Evolutionary conservation across 345 rosid species (phyloP), one percentile per base, ranked within the genome.

Genomic region (Hirschfeldia incana): DNA sequence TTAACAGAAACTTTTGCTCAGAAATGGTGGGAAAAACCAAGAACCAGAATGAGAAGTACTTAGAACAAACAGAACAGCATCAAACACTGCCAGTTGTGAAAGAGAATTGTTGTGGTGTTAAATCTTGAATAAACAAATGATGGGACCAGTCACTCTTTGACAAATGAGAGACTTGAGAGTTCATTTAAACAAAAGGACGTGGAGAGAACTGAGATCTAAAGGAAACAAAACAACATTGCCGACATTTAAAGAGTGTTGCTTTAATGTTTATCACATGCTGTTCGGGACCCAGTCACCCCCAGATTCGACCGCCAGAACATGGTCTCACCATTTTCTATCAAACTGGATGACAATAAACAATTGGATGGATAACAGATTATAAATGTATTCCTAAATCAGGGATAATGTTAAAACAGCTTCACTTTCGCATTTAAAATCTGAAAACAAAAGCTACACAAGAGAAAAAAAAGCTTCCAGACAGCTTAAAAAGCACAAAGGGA

Each of bases 211-310:
- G 66, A 79, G 75, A 79, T 74, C 82, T 68, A 29, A 73, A 59
- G 73, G 64, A 15, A 49, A 78, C 27, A 70, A 2, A 71, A 65
- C 27, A 67, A 33, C 33, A 68, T 69, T 79, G 78, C 82, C 82
- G 82, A 79, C 82, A 79, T 12, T 10, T 12, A 62, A 3, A 79
- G 75, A 68, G 37, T 36, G 65, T 53, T 80, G 63, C 76, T 80
- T 80, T 75, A 69, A 80, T 75, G 73, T 44, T 55, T 7, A 63
- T 80, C 79, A 80, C 83, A 75, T 80, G 83, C 32, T 28, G 34
- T 69, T 69, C 51, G 78, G 82, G 82, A 46, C 74, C 82, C 82
- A 72, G 49, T 59, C 64, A 59, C n/a, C 13, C 13, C 32, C 16
- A 73, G 67, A 58, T 61, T 67, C 68, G 32, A 78, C 67, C 81